Evolutionary conservation across 2,329 filamentous ascomycete genomes (phyloP).

Genomic region (Aspergillus fischeri): DNA sequence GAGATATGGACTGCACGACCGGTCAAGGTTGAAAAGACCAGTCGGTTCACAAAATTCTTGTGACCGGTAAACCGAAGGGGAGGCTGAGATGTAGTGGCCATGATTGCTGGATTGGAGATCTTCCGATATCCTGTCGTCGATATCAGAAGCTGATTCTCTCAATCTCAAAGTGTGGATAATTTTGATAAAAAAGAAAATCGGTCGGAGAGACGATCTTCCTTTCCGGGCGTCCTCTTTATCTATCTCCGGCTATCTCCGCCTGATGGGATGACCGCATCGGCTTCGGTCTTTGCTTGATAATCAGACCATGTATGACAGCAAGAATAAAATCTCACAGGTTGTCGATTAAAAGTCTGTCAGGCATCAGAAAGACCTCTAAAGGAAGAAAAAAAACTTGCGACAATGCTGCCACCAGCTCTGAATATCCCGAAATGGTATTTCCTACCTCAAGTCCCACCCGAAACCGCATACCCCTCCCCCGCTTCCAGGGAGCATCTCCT

Average conservation of each 20-base stretch:
- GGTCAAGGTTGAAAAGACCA: slow-evolving; percentile 86
- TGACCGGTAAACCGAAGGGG: slow-evolving; percentile 77
- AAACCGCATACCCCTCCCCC: slow-evolving; percentile 14
- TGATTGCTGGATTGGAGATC: slow-evolving; percentile 11
- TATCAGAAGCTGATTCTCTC: slow-evolving; percentile 3
- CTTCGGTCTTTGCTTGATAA: not conserved
- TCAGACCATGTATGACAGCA: not conserved
- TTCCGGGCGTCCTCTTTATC: slow-evolving; percentile 25
- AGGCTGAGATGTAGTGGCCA: slow-evolving; percentile 43
- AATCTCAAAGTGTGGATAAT: slow-evolving; percentile 3
- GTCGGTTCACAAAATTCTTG: slow-evolving; percentile 73
- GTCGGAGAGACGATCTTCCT: slow-evolving; percentile 25
- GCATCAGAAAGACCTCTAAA: not conserved
- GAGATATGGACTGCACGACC: slow-evolving; percentile 87
- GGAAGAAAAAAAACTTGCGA: not conserved
- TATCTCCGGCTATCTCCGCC: slow-evolving; percentile 12
- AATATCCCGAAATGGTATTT: slow-evolving; percentile 46
- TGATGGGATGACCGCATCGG: slow-evolving; percentile 7
- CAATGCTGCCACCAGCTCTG: slow-evolving; percentile 37
- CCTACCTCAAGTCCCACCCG: not conserved
- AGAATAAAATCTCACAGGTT: not conserved
- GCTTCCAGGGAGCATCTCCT: slow-evolving; percentile 1
- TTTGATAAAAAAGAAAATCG: slow-evolving; percentile 27
- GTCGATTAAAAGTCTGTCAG: not conserved
- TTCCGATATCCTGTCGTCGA: slow-evolving; percentile 9